These are phyloP conservation scores for Chloropicon primus DNA, from an alignment of 139 green algal genomes.

Conservation along the genomic window DNA sequence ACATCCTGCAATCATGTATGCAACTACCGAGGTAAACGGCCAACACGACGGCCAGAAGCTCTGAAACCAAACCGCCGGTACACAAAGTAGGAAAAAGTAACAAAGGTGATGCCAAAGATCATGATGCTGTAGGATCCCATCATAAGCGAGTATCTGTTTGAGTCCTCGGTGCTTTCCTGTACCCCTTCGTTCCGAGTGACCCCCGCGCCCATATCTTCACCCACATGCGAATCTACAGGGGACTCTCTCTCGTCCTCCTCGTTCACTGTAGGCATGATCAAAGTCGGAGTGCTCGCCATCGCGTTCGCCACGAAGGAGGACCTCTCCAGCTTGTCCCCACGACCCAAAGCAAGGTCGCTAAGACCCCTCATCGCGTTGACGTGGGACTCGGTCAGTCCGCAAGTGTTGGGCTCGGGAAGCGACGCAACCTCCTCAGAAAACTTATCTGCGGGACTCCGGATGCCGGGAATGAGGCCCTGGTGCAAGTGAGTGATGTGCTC, in stretches of 20 bases:
- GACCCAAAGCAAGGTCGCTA: not conserved
- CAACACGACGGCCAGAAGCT: not conserved
- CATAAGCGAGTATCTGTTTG: not conserved
- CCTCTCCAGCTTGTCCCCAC: not conserved
- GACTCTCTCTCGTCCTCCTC: not conserved
- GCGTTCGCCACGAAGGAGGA: not conserved
- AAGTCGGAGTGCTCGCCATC: not conserved
- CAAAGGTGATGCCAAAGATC: not conserved
- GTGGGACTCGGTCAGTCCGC: not conserved
- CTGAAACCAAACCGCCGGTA: not conserved
- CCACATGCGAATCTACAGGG: not conserved
- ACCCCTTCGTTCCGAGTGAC: not conserved
- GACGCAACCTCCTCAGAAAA: not conserved
- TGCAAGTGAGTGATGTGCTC: not conserved
- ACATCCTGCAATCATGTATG: too few relatives aligned
- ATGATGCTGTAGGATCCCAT: not conserved
- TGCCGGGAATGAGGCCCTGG: not conserved
- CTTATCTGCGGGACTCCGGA: not conserved
- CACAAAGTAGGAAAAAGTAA: not conserved
- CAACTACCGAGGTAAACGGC: too few relatives aligned
- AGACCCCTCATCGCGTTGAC: not conserved
- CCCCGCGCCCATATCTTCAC: too few relatives aligned
- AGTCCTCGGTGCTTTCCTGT: not conserved
- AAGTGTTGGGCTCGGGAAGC: not conserved
- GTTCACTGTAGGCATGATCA: not conserved